Conservation (phyloP, 2,329 filamentous ascomycete species). For the Talaromyces sp. region DNA sequence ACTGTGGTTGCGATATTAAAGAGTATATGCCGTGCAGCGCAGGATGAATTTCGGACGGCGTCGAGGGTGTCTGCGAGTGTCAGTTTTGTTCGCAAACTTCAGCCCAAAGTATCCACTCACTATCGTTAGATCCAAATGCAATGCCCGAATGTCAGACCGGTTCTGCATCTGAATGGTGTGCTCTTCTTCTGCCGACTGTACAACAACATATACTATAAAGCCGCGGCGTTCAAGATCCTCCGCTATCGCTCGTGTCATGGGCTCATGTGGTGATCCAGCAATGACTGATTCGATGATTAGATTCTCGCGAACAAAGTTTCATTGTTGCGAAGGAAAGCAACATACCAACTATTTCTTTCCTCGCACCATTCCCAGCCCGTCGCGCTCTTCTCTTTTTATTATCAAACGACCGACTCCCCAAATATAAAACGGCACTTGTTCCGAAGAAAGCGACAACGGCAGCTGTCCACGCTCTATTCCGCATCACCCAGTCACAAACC, state of each 20-base stretch:
- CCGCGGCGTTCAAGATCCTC: conserved; percentile 84
- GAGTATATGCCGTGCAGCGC: conserved; percentile 67
- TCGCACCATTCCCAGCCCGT: conserved; percentile 73
- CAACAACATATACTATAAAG: conserved; percentile 83
- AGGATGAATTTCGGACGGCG: conserved; percentile 52
- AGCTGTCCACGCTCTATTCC: conserved; percentile 68
- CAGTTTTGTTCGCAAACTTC: not conserved
- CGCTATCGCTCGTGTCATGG: conserved; percentile 75
- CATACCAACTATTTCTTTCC: conserved; percentile 70
- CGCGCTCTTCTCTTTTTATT: conserved; percentile 66
- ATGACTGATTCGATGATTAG: conserved; percentile 54
- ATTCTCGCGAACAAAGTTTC: not conserved
- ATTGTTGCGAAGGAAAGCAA: conserved; percentile 1
- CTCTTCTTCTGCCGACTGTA: conserved; percentile 35
- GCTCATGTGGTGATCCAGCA: conserved; percentile 79
- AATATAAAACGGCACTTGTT: conserved; percentile 55
- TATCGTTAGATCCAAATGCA: conserved; percentile 71
- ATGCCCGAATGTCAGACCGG: conserved; percentile 73
- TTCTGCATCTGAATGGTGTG: conserved; percentile 55
- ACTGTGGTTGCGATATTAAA: conserved; percentile 68
- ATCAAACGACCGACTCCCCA: conserved; percentile 56
- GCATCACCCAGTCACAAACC: conserved; percentile 64
- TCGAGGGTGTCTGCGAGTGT: conserved; percentile 46
- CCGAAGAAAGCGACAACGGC: conserved; percentile 66
- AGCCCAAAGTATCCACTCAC: conserved; percentile 21